A percentile compares a stretch with the other conserved stretches of the same genome.
These are phyloP conservation scores for Puccinia coronata DNA, from an alignment of 1,284 basidiomycete genomes.

Conservation along the genomic window DNA sequence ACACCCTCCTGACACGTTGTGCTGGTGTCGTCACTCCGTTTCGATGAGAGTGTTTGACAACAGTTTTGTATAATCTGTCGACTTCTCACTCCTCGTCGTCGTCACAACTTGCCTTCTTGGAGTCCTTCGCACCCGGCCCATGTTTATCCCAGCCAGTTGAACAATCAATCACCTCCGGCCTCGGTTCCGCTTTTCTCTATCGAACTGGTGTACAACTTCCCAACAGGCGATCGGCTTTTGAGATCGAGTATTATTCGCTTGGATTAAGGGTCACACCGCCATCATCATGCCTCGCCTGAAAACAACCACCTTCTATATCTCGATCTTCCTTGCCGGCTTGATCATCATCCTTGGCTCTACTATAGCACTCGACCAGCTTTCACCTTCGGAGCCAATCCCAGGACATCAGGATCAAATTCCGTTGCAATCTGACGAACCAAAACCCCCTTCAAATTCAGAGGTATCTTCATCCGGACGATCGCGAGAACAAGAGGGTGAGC, in stretches of 20 bases:
- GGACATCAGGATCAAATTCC: background rate
- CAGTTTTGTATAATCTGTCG: background rate
- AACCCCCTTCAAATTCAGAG: background rate
- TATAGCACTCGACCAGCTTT: constrained; percentile 21
- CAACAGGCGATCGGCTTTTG: background rate
- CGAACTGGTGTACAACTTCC: background rate
- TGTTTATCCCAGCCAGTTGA: background rate
- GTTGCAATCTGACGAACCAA: constrained; percentile 5
- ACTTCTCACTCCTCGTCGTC: constrained; percentile 10
- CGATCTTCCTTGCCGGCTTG: constrained; percentile 7
- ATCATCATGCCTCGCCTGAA: constrained; percentile 23
- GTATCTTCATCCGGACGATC: constrained; percentile 14
- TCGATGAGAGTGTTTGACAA: background rate
- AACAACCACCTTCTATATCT: background rate
- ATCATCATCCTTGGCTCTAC: constrained; percentile 12
- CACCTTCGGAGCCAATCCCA: background rate
- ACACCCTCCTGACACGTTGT: background rate
- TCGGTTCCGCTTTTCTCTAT: background rate
- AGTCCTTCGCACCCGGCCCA: background rate
- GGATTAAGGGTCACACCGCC: background rate
- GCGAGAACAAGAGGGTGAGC: constrained; percentile 37
- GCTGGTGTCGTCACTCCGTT: background rate
- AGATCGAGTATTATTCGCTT: constrained; percentile 5
- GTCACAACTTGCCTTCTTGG: constrained; percentile 11
- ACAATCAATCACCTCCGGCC: background rate